Evolutionary conservation across 805 yeast species (phyloP), one percentile per base, ranked within the genome.

Genomic region (Wickerhamiella alocasiicola): DNA sequence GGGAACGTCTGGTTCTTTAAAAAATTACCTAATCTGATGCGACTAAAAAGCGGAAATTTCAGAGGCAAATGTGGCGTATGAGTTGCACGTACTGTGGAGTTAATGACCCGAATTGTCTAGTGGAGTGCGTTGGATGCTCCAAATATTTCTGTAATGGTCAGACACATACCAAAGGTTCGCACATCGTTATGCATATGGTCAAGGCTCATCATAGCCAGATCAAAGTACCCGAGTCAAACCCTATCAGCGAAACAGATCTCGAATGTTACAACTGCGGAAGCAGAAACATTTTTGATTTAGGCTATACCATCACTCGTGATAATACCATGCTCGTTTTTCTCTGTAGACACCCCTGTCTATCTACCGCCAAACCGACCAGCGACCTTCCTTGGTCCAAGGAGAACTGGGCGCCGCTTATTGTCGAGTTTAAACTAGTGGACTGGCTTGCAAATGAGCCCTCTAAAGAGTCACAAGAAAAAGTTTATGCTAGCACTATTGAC

Each of bases 251-350:
- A 41, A 78, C 87, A 5, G 69, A 76, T 1, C 62, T 87, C 44
- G 96, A 87, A 57, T 87, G 96, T 62, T 87, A 85, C 61, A 78
- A 77, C 54, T 87, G 96, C 64, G 95, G 95, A 23, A 73, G 71
- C 54, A 74, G 67, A 45, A 87, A 87, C 51, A 80, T 76, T 2
- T 87, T 87, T 50, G 66, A 78, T 19, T 63, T 87, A 28, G 96
- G 96, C 0, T 84, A 78, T 59, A 91, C 87, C 12, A 71, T 85
- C 19, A 95, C 95, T 3, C 82, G 81, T 54, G 72, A 77, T 44
- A 93, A 83, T 49, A 76, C 85, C 4, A 85, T 84, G 28, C 87
- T 87, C 44, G 94, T 87, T 4, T 70, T 85, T 31, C 60, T 87
- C 36, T 87, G 96, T 60, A 74, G 96, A 42, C 65, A 82, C 41